A percentile compares a stretch with the other conserved stretches of the same genome.
Evolutionary conservation across 345 rosid species (phyloP).

Genomic region (Salix viminalis): DNA sequence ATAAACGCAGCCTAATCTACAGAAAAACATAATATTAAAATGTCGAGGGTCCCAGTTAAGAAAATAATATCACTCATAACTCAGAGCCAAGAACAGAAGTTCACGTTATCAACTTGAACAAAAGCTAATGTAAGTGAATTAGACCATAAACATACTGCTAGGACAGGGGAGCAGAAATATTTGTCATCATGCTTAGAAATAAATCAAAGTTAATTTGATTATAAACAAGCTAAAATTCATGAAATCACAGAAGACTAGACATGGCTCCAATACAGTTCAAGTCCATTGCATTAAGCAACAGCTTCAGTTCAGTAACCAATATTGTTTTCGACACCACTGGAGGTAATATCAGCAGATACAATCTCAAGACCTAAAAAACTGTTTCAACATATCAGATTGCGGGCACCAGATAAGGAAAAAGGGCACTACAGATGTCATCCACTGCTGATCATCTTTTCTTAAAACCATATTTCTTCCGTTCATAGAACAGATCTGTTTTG

Average conservation of each 20-base stretch:
- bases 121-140: not conserved
- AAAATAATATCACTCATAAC: not conserved
- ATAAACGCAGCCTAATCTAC: not conserved
- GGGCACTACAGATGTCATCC: not conserved
- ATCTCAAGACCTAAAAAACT: too few species aligned
- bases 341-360: not conserved
- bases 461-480: constrained; percentile 44
- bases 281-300: not conserved
- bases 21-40: not conserved
- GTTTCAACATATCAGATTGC: not conserved
- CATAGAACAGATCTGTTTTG: constrained; percentile 40
- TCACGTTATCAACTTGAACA: not conserved
- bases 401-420: too few species aligned
- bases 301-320: not conserved
- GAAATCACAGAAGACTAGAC: not conserved
- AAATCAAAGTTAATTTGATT: not conserved
- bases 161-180: not conserved
- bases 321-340: not conserved
- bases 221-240: not conserved
- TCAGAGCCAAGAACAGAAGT: not conserved
- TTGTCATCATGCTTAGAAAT: not conserved
- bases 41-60: not conserved
- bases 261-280: not conserved
- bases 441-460: constrained; percentile 34
- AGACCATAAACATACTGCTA: not conserved